Conservation (phyloP, 1,284 basidiomycete species). For the Sanghuangporus baumii region DNA sequence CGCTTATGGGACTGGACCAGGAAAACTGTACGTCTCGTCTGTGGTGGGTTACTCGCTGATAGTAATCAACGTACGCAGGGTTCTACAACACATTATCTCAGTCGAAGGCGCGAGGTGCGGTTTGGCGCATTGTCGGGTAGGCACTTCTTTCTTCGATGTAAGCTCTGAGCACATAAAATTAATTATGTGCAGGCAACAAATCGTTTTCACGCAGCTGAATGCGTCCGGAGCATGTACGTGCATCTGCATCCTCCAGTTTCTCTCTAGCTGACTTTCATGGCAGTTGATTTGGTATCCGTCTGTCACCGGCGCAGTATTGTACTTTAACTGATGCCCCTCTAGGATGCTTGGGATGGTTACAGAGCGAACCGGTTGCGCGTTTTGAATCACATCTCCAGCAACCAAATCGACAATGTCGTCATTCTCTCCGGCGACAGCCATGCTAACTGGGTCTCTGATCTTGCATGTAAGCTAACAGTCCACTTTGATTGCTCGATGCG, state of each 20-base stretch:
- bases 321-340: slow-evolving; percentile 17
- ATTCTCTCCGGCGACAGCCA: slow-evolving; percentile 63
- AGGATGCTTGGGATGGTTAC: slow-evolving; percentile 66
- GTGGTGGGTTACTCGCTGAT: background rate
- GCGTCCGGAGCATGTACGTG: slow-evolving; percentile 35
- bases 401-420: slow-evolving; percentile 53
- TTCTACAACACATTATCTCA: slow-evolving; percentile 44
- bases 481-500: background rate
- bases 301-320: background rate
- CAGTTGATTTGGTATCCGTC: slow-evolving; percentile 18
- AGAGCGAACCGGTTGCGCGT: slow-evolving; percentile 51
- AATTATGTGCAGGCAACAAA: slow-evolving; percentile 39
- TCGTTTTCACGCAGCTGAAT: slow-evolving; percentile 48
- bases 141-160: background rate
- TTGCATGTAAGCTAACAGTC: slow-evolving; percentile 38
- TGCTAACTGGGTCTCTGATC: slow-evolving; percentile 57
- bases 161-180: background rate
- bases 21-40: slow-evolving; percentile 39
- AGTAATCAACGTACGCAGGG: slow-evolving; percentile 32
- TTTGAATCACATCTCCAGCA: slow-evolving; percentile 45
- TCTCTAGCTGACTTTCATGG: background rate
- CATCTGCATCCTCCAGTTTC: background rate
- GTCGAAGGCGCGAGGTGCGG: slow-evolving; percentile 44
- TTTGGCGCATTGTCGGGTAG: slow-evolving; percentile 57
- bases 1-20: slow-evolving; percentile 54